phyloP scores from a whole-genome alignment of 768 basidiomycete species.

The Lentinula sp. region DNA sequence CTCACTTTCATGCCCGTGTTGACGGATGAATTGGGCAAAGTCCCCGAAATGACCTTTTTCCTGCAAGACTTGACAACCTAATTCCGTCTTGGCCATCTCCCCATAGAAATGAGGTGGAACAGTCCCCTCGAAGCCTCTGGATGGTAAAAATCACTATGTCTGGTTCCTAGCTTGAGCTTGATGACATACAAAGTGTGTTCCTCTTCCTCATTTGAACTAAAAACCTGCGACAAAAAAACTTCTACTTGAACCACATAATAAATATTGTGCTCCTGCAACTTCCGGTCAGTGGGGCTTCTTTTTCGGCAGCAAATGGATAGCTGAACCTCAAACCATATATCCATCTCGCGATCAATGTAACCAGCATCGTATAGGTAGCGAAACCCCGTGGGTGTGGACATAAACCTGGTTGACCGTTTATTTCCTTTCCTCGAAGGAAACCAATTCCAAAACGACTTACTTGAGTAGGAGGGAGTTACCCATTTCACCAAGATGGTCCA shows the following conservation, averaged over 20 bases:
- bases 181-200: conserved; percentile 50
- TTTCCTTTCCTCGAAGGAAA: background rate
- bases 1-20: conserved; percentile 78
- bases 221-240: conserved; percentile 79
- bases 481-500: conserved; percentile 93
- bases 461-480: conserved; percentile 85
- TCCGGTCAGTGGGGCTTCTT: conserved; percentile 4
- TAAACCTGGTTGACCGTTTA: conserved; percentile 54
- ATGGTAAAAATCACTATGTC: background rate
- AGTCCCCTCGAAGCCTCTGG: conserved; percentile 74
- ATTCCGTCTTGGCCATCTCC: conserved; percentile 94
- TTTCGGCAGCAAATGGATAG: background rate
- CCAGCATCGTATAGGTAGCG: conserved; percentile 85
- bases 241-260: conserved; percentile 94
- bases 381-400: conserved; percentile 92
- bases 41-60: conserved; percentile 90
- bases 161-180: background rate
- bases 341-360: conserved; percentile 93
- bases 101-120: conserved; percentile 97
- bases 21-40: conserved; percentile 85
- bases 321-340: conserved; percentile 90
- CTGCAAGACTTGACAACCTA: conserved; percentile 86
- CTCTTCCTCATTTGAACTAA: conserved; percentile 57
- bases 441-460: conserved; percentile 35
- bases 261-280: conserved; percentile 78